phyloP scores from a whole-genome alignment of 129 eudicot species.

The Tagetes erecta region DNA sequence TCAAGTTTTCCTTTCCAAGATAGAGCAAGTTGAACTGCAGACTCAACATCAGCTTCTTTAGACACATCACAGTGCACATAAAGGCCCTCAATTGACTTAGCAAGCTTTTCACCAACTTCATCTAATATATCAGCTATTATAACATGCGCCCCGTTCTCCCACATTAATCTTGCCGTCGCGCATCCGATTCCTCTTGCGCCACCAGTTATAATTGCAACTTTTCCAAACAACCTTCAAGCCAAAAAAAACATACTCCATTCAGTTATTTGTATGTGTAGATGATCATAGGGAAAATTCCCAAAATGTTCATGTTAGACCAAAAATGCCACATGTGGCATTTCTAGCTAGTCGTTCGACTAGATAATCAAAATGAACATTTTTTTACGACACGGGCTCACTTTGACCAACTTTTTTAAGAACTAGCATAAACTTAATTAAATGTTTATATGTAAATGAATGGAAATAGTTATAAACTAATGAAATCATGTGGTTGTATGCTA shows the following conservation, averaged over 20 bases:
- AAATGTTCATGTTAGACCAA: too few relatives aligned
- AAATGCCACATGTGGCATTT: too few relatives aligned
- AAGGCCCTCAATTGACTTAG: slow-evolving; percentile 65
- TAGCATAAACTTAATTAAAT: background rate
- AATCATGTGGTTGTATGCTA: background rate
- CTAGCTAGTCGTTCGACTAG: background rate
- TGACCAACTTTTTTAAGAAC: background rate
- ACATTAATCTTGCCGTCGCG: slow-evolving; percentile 64
- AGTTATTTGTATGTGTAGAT: background rate
- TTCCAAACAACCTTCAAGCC: slow-evolving; percentile 54
- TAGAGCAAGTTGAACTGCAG: slow-evolving; percentile 59
- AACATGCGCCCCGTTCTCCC: slow-evolving; percentile 74
- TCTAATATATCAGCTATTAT: slow-evolving; percentile 77
- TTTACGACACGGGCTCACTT: background rate
- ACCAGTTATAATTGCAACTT: slow-evolving; percentile 88
- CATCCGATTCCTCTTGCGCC: slow-evolving; percentile 97
- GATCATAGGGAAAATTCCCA: background rate
- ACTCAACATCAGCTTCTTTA: slow-evolving; percentile 65
- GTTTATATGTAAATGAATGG: background rate
- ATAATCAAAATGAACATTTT: background rate
- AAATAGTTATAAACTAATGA: background rate
- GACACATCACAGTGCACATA: slow-evolving; percentile 82
- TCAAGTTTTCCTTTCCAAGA: slow-evolving; percentile 80
- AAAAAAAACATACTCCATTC: slow-evolving; percentile 1
- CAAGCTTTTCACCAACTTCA: slow-evolving; percentile 56